Base-by-base conservation (phyloP, 2,329 filamentous ascomycete species). In the Penicillium frequentans region DNA sequence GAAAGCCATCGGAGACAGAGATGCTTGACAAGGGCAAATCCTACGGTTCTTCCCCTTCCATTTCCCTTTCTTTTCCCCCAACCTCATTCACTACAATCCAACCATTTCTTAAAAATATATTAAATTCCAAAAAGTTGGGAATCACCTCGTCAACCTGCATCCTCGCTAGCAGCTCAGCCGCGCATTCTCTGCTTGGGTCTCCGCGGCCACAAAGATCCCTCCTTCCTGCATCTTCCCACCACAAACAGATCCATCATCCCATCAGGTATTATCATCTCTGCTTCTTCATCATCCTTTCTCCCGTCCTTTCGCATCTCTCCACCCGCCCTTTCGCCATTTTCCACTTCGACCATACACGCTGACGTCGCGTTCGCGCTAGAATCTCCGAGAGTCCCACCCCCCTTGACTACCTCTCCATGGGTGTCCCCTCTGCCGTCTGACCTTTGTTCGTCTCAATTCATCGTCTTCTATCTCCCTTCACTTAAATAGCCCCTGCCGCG, bases 131-230 rank as follows among this genome's bases (percentile, higher is more conserved):
- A 11, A 27, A 29, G 47, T 43, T 49, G 24, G 11, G 21, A 44
- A 51, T 52, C 37, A 16, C 46, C 29, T 47, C 39, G 23, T 19
- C 33, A 26, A 55, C n/a, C 61, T 66, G 58, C 61, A 60, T 61
- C 63, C 61, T 64, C 61, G 63, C 60, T 65, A 64, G 61, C 52
- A 64, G 61, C 52, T 59, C 55, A 52, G 52, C 58, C 61, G 64
- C 64, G 64, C 64, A 66, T 67, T 66, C 64, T 67, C 64, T 67
- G 63, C 63, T 59, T 65, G 62, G 62, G 53, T 57, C 60, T 58
- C 61, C 61, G 60, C 62, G 60, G 62, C 56, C 59, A 63, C 59
- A 60, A 66, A 63, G 60, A 60, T 57, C 55, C 35, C 60, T 64
- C 58, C 61, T 49, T 63, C 55, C 64, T 64, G 62, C 65, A 63